Evolutionary conservation across 1,284 basidiomycete species (phyloP), one percentile per base, ranked within the genome.

Genomic region (Agroathelia rolfsii): DNA sequence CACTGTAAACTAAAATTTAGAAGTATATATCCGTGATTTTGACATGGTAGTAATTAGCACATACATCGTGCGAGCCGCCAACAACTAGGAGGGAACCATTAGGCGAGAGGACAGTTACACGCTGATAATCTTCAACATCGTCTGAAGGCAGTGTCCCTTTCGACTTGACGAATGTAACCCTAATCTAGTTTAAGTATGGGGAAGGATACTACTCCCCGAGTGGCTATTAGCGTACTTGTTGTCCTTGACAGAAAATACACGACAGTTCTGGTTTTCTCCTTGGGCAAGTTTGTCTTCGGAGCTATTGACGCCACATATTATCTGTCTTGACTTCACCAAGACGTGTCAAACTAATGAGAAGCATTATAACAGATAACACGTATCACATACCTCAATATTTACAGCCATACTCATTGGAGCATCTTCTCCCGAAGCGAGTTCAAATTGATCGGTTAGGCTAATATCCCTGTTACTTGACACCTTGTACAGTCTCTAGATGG

Each of bases 351-450:
- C 31, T 19, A 3, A 3, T 13, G 8, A 4, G 13, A 6, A 28
- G 3, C 24, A 15, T n/a, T 24, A 28, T 22, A 4, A 24, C 22
- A 21, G 36, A 9, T 23, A 29, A n/a, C 33, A 4, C 25, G 20
- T 23, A 20, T 18, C 23, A 30, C 56, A 44, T 49, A 85, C 87
- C 54, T 72, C 55, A 10, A 62, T 58, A 50, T 84, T 63, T 6
- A 76, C 69, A 9, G 79, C 79, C 66, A 95, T 81, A 49, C 89
- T 93, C 86, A 92, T 95, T 8, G 92, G 90, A 6, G 83, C 84
- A 56, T 96, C 92, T 51, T 92, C 89, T 20, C 76, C 82, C 31
- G 60, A 71, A 36, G 74, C 78, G 7, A 96, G 66, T 45, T 85
- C 73, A 28, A 78, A 62, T 53, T 94, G 86, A 41, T 73, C 57